Evolutionary conservation across 2,329 filamentous ascomycete species (phyloP).

Genomic region (Scedosporium apiospermum): DNA sequence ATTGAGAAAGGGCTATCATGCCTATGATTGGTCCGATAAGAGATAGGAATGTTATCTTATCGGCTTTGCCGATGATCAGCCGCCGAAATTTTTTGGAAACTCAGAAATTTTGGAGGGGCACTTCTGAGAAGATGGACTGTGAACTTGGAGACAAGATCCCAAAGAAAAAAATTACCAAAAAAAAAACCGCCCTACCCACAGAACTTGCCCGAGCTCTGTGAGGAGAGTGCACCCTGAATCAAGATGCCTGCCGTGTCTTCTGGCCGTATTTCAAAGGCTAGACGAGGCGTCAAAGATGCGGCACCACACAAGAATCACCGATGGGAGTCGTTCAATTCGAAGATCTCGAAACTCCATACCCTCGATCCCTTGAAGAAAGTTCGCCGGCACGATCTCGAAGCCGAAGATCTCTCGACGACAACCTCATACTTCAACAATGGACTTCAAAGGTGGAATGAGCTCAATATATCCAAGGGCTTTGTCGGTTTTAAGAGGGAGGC

Average conservation of each 20-base stretch:
- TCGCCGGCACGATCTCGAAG: slow-evolving; percentile 73
- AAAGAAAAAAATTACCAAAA: neutral
- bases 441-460: slow-evolving; percentile 80
- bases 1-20: neutral
- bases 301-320: slow-evolving; percentile 76
- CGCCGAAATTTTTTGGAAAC: slow-evolving; percentile 9
- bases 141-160: neutral
- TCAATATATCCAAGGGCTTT: slow-evolving; percentile 81
- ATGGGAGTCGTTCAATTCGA: slow-evolving; percentile 85
- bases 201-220: neutral
- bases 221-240: slow-evolving; percentile 15
- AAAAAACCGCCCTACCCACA: neutral
- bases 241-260: slow-evolving; percentile 54
- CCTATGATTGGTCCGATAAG: slow-evolving; percentile 10
- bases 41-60: slow-evolving; percentile 9
- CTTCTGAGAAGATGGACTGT: neutral
- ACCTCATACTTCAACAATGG: slow-evolving; percentile 83
- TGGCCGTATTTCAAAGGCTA: slow-evolving; percentile 59
- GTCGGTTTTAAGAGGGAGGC: slow-evolving; percentile 67
- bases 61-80: slow-evolving; percentile 8
- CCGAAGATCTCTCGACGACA: slow-evolving; percentile 62
- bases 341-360: slow-evolving; percentile 79
- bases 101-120: neutral
- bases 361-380: slow-evolving; percentile 88
- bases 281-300: slow-evolving; percentile 53